A percentile compares a stretch with the other conserved stretches of the same genome.
phyloP scores from a whole-genome alignment of 2,329 filamentous ascomycete species.

The Microdochium paspali region DNA sequence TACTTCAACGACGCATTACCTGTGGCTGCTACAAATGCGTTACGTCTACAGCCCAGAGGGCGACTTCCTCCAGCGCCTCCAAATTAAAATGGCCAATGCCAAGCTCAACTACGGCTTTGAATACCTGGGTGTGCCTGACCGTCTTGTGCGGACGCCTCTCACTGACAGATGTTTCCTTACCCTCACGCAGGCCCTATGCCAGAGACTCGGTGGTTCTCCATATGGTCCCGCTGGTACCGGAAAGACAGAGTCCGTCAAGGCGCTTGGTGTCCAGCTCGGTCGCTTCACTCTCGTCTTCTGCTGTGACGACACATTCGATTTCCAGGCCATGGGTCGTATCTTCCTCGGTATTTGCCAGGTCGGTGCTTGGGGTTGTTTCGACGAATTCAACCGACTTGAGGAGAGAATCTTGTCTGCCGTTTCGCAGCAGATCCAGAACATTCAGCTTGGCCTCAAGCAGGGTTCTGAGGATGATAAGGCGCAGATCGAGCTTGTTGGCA shows the following conservation, averaged over 20 bases:
- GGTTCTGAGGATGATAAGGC: conserved; percentile 71
- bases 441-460: conserved; percentile 89
- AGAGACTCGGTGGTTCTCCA: conserved; percentile 90
- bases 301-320: conserved; percentile 99
- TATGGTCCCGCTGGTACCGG: conserved; percentile 97
- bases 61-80: conserved; percentile 72
- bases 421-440: conserved; percentile 98
- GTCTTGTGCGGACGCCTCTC: conserved; percentile 90
- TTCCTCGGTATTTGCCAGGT: conserved; percentile 99
- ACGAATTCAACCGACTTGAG: conserved; percentile 98
- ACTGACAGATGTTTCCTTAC: conserved; percentile 98
- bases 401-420: conserved; percentile 96
- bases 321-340: conserved; percentile 98
- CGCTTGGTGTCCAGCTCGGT: conserved; percentile 88
- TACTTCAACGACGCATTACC: conserved; percentile 65
- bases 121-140: conserved; percentile 91
- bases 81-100: conserved; percentile 95
- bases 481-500: conserved; percentile 89
- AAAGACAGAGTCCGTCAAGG: conserved; percentile 99
- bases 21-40: conserved; percentile 96
- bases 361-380: conserved; percentile 98
- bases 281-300: conserved; percentile 98
- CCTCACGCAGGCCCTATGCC: conserved; percentile 88
- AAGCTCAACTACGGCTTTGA: conserved; percentile 95
- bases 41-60: conserved; percentile 80